phyloP scores from a whole-genome alignment of 306 rosid species.

The Fragaria nilgerrensis region DNA sequence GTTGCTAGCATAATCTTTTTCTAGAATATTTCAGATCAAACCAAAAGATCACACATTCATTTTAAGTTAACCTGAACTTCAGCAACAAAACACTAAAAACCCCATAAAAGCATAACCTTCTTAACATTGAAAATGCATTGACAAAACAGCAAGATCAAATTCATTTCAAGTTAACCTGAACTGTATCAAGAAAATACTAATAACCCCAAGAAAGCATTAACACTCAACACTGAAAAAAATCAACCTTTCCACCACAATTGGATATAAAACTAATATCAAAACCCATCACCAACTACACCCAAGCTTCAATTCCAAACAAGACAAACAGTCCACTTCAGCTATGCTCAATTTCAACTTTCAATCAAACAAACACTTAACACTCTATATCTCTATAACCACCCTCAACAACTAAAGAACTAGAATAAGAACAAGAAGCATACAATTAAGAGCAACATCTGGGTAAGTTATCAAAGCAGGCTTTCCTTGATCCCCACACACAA shows the following conservation, averaged over 20 bases:
- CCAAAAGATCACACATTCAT: background rate
- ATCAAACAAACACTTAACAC: background rate
- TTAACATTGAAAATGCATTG: background rate
- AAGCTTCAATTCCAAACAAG: background rate
- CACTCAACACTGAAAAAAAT: background rate
- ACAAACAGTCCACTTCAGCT: constrained; percentile 10
- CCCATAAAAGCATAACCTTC: background rate
- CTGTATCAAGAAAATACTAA: background rate
- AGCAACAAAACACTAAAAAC: background rate
- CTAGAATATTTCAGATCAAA: too few relatives aligned
- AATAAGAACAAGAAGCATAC: constrained; percentile 39
- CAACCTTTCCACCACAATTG: background rate
- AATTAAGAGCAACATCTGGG: constrained; percentile 85
- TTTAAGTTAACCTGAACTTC: background rate
- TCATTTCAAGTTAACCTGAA: background rate
- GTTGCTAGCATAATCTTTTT: background rate
- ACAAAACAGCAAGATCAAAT: background rate
- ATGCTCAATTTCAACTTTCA: constrained; percentile 3
- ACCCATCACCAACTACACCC: constrained; percentile 7
- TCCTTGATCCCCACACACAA: constrained; percentile 83
- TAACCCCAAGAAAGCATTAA: background rate
- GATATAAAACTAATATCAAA: background rate
- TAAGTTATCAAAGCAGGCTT: constrained; percentile 85
- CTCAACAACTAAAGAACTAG: background rate
- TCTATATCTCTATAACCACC: background rate